Percentiles rank a stretch among this genome's conserved stretches.
Conservation (phyloP, 345 rosid genomes). For the Erucastrum elatum region DNA sequence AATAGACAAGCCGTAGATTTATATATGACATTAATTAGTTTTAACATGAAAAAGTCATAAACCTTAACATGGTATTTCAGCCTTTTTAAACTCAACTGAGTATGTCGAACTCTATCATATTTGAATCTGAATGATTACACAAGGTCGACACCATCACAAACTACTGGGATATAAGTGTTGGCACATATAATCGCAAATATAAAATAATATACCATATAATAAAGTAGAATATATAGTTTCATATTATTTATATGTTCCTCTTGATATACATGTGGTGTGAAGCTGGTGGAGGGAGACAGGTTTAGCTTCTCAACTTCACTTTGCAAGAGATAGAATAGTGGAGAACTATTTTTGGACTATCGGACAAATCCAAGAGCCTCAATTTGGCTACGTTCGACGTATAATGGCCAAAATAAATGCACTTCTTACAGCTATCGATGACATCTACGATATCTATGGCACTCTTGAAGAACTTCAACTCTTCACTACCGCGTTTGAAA, state of each 20-base stretch:
- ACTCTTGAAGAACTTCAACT: slow-evolving; percentile 47
- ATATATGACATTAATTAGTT: too few species aligned
- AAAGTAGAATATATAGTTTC: too few species aligned
- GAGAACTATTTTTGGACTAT: slow-evolving; percentile 46
- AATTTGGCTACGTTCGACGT: slow-evolving; percentile 20
- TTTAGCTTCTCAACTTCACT: slow-evolving; percentile 31
- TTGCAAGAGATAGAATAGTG: slow-evolving; percentile 41
- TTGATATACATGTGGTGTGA: background rate
- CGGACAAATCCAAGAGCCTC: slow-evolving; percentile 40
- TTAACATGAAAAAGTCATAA: too few species aligned
- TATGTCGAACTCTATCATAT: too few species aligned
- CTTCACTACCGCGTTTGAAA: slow-evolving; percentile 39
- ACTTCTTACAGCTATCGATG: slow-evolving; percentile 40
- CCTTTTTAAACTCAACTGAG: too few species aligned
- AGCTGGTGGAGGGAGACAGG: slow-evolving; percentile 51
- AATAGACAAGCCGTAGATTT: too few species aligned
- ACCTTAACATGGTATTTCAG: too few species aligned
- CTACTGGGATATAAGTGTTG: too few species aligned
- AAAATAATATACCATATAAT: too few species aligned
- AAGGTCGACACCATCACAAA: too few species aligned
- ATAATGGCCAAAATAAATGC: slow-evolving; percentile 31
- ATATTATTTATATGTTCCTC: background rate
- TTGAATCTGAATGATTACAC: too few species aligned
- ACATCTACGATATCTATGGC: slow-evolving; percentile 45
- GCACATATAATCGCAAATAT: too few species aligned